Conservation (phyloP, 805 yeast genomes). For the Starmerella lactis-condensi region DNA sequence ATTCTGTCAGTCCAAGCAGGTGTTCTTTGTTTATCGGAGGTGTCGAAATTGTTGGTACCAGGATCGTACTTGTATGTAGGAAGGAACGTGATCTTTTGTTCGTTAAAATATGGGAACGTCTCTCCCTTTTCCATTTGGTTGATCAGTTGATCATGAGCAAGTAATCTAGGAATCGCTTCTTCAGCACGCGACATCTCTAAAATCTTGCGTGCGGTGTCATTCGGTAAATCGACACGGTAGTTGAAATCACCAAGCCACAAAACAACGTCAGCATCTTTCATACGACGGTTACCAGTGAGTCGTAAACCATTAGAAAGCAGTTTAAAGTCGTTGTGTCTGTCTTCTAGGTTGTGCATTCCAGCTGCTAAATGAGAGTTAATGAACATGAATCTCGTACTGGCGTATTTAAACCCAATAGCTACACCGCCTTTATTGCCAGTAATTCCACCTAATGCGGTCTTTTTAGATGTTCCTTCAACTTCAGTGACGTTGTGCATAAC, state of each 20-base stretch:
- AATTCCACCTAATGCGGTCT: slow-evolving; percentile 92
- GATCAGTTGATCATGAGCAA: slow-evolving; percentile 60
- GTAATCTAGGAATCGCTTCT: slow-evolving; percentile 23
- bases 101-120: slow-evolving; percentile 59
- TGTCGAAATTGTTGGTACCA: slow-evolving; percentile 61
- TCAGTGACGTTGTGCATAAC: slow-evolving; percentile 46
- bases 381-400: slow-evolving; percentile 62
- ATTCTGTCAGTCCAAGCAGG: slow-evolving; percentile 97
- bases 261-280: slow-evolving; percentile 67
- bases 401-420: slow-evolving; percentile 72
- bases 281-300: slow-evolving; percentile 57
- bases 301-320: slow-evolving; percentile 57
- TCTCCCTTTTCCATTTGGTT: slow-evolving; percentile 53
- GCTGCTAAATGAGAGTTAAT: slow-evolving; percentile 90
- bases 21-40: slow-evolving; percentile 77
- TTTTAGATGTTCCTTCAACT: slow-evolving; percentile 86
- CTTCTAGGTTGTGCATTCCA: slow-evolving; percentile 62
- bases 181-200: slow-evolving; percentile 24
- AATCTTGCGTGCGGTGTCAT: slow-evolving; percentile 51
- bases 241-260: slow-evolving; percentile 94
- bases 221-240: slow-evolving; percentile 52
- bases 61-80: slow-evolving; percentile 91
- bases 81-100: slow-evolving; percentile 52
- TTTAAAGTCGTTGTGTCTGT: slow-evolving; percentile 69
- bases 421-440: slow-evolving; percentile 95